Evolutionary conservation across 2,329 filamentous ascomycete species (phyloP).

Genomic region (Xylariaceae sp.): DNA sequence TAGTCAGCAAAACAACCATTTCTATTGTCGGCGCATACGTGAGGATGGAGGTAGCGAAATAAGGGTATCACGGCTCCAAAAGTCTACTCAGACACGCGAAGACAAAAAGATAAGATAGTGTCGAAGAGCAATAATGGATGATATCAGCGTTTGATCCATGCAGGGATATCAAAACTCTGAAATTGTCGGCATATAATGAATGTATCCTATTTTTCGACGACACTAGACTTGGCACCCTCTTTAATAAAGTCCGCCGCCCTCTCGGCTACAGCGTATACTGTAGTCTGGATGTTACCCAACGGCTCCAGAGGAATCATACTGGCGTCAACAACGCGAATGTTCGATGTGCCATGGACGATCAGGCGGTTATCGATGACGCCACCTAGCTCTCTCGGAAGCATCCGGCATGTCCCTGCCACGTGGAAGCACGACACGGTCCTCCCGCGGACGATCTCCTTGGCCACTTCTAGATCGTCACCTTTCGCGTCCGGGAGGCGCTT

Average conservation of each 20-base stretch:
- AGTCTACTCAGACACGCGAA: too few species aligned
- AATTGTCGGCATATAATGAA: too few species aligned
- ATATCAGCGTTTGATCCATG: too few species aligned
- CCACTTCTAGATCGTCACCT: slow-evolving; percentile 33
- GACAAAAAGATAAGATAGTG: too few species aligned
- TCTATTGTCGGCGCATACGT: too few species aligned
- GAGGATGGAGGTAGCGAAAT: too few species aligned
- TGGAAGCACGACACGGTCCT: slow-evolving; percentile 43
- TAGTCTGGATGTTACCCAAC: slow-evolving; percentile 24
- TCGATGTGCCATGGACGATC: slow-evolving; percentile 42
- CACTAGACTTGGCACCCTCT: slow-evolving; percentile 3
- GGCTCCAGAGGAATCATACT: slow-evolving; percentile 24
- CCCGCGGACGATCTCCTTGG: slow-evolving; percentile 35
- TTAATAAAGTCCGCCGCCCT: slow-evolving; percentile 23
- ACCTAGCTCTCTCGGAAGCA: slow-evolving; percentile 44
- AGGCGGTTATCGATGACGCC: slow-evolving; percentile 43
- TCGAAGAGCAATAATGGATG: too few species aligned
- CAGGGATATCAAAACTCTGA: too few species aligned
- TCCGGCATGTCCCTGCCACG: slow-evolving; percentile 48
- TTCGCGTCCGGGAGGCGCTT: slow-evolving; percentile 35
- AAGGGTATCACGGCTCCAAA: too few species aligned
- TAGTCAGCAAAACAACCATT: too few species aligned
- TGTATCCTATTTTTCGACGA: too few species aligned
- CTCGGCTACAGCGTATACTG: slow-evolving; percentile 24
- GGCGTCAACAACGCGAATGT: slow-evolving; percentile 27